phyloP scores from a whole-genome alignment of 352 stramenopile species.

The Phytophthora multivora region DNA sequence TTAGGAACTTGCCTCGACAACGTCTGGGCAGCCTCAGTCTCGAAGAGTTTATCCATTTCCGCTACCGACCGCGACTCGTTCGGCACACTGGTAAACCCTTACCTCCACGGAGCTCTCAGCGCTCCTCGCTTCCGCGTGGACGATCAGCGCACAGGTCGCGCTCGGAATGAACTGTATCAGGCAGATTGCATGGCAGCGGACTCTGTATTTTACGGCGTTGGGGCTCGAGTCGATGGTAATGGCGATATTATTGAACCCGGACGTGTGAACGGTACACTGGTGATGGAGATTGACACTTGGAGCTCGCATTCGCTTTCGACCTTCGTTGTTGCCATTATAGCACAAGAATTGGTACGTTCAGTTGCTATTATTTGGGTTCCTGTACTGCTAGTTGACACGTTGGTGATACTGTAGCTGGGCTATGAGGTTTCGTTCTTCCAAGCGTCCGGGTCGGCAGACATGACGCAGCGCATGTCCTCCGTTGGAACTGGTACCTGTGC shows the following conservation, averaged over 20 bases:
- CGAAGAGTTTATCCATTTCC: conserved; percentile 35
- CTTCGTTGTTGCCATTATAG: conserved; percentile 52
- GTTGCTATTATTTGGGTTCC: background rate
- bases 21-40: conserved; percentile 34
- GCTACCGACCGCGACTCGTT: conserved; percentile 21
- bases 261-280: conserved; percentile 44
- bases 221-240: conserved; percentile 31
- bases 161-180: conserved; percentile 35
- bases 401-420: conserved; percentile 29
- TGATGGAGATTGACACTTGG: conserved; percentile 53
- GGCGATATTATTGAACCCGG: conserved; percentile 32
- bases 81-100: conserved; percentile 31
- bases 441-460: conserved; percentile 11
- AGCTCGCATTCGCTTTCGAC: conserved; percentile 41
- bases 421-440: conserved; percentile 49
- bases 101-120: conserved; percentile 39
- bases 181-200: conserved; percentile 25
- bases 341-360: conserved; percentile 43
- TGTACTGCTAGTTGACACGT: background rate
- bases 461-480: conserved; percentile 52
- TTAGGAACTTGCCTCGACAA: conserved; percentile 49
- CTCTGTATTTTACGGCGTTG: conserved; percentile 43
- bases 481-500: conserved; percentile 30
- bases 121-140: conserved; percentile 40
- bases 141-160: conserved; percentile 31